Evolutionary conservation across 805 yeast genomes (phyloP), one percentile per base, ranked within the genome.

Genomic region (Candida coquimbonensis): DNA sequence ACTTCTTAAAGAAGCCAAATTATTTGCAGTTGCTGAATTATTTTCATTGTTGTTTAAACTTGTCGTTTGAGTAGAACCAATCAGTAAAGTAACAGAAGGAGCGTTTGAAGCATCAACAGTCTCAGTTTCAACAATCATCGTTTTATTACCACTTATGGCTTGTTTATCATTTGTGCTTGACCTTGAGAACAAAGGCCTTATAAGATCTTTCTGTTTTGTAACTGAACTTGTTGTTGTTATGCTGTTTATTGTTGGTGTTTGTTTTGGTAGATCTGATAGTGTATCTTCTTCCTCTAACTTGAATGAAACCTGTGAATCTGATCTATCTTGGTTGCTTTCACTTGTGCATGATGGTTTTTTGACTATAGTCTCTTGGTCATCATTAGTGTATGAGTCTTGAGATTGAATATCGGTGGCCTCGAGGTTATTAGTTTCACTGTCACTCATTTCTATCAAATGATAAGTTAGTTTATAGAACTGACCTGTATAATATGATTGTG

Each of bases 121-220:
- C 54, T 80, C 85, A 0, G 82, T 77, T 53, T 79, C 85, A 29
- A 80, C 85, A 27, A 75, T 74, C 70, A 77, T 70, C 21, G 65
- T 59, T 41, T 64, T 63, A 24, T 57, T 55, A 4, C 43, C 45
- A n/a, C 44, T 43, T 5, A 39, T 21, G 14, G 50, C 45, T 16
- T 50, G 38, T 33, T 57, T 56, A 21, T 59, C 63, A 2, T 53
- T 50, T 0, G 62, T 56, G 14, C 48, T 53, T 3, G 60, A 41
- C 32, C 62, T 52, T 3, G 63, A 50, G 17, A 53, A 59, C 13
- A 55, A 34, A 0, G 63, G 62, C 31, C 58, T 55, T 16, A 50
- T 52, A 3, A 48, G 31, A 5, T 57, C 60, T 41, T 57, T 54
- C 46, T 54, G 56, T 47, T 52, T 55, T 7, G 38, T 13, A 16